Base-by-base conservation (phyloP, 2,329 filamentous ascomycete species). In the Ascochyta viciae-villosae region DNA sequence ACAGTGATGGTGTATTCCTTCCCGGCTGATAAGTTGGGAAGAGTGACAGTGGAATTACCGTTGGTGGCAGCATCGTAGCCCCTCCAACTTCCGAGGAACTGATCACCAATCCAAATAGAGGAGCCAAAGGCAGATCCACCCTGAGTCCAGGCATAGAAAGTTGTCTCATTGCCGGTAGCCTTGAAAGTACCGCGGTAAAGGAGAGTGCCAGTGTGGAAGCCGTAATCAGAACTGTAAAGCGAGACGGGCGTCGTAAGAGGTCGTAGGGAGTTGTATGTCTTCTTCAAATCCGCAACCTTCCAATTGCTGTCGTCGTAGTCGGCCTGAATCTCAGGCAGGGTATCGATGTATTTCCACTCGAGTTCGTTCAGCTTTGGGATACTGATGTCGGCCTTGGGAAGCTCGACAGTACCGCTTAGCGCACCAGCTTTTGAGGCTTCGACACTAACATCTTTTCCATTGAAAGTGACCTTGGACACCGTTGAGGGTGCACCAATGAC, bases 171-270 rank as follows among this genome's bases (percentile, higher is more conserved):
- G 15, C 88, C 88, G 1, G 78, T 82, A 4, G 89, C 85, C 0
- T 78, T 82, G 70, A 94, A 93, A 61, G 86, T 81, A 0, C 89
- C 90, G 1, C 89, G 84, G 78, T 85, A 93, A 43, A 93, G 64
- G 0, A 92, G 79, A 1, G 84, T 84, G 3, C 90, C 89, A 0
- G 86, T 82, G 70, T 90, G 81, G 74, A 87, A 93, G 23, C 89
- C 89, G 66, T 93, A 93, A 73, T 93, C 90, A 15, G 84, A 84
- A 0, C 81, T 82, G 65, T 89, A 91, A 0, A 93, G 82, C 2
- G 76, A 78, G 0, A 84, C 86, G 0, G 89, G 86, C 0, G 90
- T 92, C 0, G 78, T 82, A 2, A 88, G 76, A 10, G 77, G 74
- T 6, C 76, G 74, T 16, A 80, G 77, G 0, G 83, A 85, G 71